phyloP scores from a whole-genome alignment of 768 basidiomycete genomes.

The Suillus luteus region DNA sequence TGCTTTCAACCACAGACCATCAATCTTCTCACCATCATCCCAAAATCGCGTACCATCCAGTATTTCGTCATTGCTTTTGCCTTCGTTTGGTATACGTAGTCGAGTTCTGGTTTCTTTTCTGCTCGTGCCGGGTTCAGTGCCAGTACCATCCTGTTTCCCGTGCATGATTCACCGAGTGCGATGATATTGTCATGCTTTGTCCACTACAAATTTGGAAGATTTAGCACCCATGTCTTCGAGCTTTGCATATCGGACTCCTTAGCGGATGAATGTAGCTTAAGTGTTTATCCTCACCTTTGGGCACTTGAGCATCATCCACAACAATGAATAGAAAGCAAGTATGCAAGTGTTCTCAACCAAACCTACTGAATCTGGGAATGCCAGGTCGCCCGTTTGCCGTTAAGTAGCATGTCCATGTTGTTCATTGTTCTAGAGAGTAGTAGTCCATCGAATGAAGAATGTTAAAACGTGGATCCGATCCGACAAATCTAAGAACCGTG shows the following conservation, averaged over 20 bases:
- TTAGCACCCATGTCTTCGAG: neutral
- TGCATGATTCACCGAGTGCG: neutral
- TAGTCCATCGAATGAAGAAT: no score
- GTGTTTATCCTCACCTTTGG: neutral
- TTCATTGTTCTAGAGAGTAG: no score
- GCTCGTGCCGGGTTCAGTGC: neutral
- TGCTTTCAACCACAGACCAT: neutral
- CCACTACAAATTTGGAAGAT: neutral
- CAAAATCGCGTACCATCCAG: neutral
- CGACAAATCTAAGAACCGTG: no score
- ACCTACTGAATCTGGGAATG: no score
- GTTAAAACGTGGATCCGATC: no score
- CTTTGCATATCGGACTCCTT: no score
- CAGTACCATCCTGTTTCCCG: neutral
- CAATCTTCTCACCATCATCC: neutral
- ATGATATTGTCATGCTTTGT: neutral
- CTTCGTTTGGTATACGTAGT: neutral
- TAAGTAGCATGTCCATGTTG: no score
- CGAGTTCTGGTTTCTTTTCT: neutral
- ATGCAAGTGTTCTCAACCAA: neutral
- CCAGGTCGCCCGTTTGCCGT: no score
- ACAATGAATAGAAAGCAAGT: neutral
- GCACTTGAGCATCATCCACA: neutral
- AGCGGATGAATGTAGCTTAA: neutral
- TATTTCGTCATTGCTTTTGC: neutral